These are phyloP conservation scores for Backusella westeae DNA, from an alignment of 192 early-diverging fungal genomes.

Conservation along the genomic window DNA sequence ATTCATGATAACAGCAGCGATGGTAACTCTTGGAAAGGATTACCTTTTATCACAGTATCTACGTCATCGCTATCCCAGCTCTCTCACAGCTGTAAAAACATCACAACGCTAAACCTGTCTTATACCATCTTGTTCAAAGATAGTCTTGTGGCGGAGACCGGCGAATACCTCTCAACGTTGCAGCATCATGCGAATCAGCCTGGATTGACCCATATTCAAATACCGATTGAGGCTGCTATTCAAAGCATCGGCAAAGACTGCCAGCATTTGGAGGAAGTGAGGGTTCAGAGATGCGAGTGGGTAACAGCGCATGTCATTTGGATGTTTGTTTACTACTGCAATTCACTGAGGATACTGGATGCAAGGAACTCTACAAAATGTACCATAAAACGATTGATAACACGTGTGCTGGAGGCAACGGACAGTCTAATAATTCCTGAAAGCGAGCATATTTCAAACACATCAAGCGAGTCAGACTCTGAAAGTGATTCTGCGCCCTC, in stretches of 20 bases:
- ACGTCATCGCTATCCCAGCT: conserved; percentile 47
- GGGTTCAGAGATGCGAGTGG: conserved; percentile 45
- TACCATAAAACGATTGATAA: conserved; percentile 23
- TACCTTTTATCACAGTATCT: conserved; percentile 35
- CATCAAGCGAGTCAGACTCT: background rate
- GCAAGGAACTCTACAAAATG: conserved; percentile 39
- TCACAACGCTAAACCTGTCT: conserved; percentile 36
- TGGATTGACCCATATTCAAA: conserved; percentile 39
- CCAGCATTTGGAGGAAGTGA: conserved; percentile 27
- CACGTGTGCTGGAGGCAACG: conserved; percentile 25
- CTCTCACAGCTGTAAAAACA: conserved; percentile 34
- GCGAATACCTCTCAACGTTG: conserved; percentile 44
- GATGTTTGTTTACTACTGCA: conserved; percentile 30
- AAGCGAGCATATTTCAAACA: background rate
- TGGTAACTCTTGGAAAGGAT: background rate
- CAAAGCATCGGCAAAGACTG: conserved; percentile 40
- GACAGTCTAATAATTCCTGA: background rate
- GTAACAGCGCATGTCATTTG: conserved; percentile 38
- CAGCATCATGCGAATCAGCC: conserved; percentile 42
- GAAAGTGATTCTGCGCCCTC: background rate
- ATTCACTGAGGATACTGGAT: conserved; percentile 34
- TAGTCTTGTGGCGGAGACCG: conserved; percentile 43
- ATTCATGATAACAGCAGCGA: background rate
- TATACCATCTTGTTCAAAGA: conserved; percentile 34
- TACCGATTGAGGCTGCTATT: conserved; percentile 35